A percentile compares a stretch with the other conserved stretches of the same genome.
Conservation (phyloP, 2,329 filamentous ascomycete species). For the Colletotrichum phormii region DNA sequence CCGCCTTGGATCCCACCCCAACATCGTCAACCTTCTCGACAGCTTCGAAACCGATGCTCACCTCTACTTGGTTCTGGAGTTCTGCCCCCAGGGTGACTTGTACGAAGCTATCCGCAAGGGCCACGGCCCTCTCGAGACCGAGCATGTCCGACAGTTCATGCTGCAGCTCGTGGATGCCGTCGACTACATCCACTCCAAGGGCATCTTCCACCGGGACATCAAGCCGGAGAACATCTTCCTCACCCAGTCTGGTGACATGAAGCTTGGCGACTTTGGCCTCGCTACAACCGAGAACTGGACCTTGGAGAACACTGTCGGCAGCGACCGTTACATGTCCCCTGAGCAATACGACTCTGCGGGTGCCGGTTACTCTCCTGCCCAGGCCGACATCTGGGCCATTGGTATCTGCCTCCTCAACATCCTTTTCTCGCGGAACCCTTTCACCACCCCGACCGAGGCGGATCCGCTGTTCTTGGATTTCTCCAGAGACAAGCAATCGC, state of each 20-base stretch:
- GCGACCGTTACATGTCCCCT: conserved; percentile 98
- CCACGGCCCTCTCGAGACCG: conserved; percentile 90
- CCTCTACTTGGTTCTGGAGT: conserved; percentile 92
- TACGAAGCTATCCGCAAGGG: conserved; percentile 96
- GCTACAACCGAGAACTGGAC: conserved; percentile 92
- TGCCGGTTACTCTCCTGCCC: conserved; percentile 89
- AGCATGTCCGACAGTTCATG: conserved; percentile 98
- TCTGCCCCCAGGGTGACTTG: conserved; percentile 92
- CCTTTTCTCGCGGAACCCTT: conserved; percentile 95
- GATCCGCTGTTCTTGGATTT: conserved; percentile 96
- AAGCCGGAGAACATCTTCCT: conserved; percentile 99
- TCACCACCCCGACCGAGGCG: conserved; percentile 88
- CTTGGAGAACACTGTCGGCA: conserved; percentile 92
- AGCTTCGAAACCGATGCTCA: conserved; percentile 94
- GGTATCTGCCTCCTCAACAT: conserved; percentile 97
- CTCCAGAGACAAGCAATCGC: conserved; percentile 89
- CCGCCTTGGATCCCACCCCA: conserved; percentile 81
- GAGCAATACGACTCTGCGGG: conserved; percentile 95
- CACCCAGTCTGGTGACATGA: conserved; percentile 86
- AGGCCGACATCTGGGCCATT: conserved; percentile 97
- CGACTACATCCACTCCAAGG: conserved; percentile 89
- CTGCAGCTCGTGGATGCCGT: conserved; percentile 91
- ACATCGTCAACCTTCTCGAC: conserved; percentile 92
- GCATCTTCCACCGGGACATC: conserved; percentile 96
- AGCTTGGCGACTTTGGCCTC: conserved; percentile 95